phyloP scores from a whole-genome alignment of 306 rosid species.

The Begonia peltatifolia region DNA sequence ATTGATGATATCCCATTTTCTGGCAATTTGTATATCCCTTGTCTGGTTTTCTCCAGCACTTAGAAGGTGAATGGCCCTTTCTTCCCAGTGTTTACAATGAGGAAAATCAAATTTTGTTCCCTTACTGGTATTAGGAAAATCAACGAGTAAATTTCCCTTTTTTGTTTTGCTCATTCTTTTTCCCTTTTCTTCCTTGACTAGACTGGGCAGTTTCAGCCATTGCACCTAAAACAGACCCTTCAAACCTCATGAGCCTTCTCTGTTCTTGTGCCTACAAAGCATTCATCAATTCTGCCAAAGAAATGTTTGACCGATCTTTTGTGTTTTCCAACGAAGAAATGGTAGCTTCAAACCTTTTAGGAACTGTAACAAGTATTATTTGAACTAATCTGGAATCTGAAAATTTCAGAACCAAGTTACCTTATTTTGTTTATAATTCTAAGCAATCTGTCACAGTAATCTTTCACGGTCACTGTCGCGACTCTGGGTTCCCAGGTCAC shows the following conservation, averaged over 20 bases:
- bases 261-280: constrained; percentile 8
- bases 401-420: not conserved
- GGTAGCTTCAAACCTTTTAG: constrained; percentile 3
- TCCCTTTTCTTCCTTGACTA: too few species aligned
- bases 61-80: too few species aligned
- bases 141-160: too few species aligned
- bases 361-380: constrained; percentile 5
- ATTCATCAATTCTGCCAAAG: not conserved
- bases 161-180: too few species aligned
- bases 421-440: constrained; percentile 2
- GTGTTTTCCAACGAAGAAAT: constrained; percentile 1
- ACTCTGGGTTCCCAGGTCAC: too few species aligned
- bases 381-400: not conserved
- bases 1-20: too few species aligned
- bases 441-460: constrained; percentile 1
- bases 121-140: too few species aligned
- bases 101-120: too few species aligned
- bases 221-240: constrained; percentile 1
- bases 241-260: not conserved
- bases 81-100: too few species aligned
- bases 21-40: too few species aligned
- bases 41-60: too few species aligned
- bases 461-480: constrained; percentile 1
- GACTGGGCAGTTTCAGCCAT: not conserved
- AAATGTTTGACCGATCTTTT: not conserved